Base-by-base conservation (phyloP, 2,329 filamentous ascomycete genomes). In the Dothidotthia symphoricarpi region DNA sequence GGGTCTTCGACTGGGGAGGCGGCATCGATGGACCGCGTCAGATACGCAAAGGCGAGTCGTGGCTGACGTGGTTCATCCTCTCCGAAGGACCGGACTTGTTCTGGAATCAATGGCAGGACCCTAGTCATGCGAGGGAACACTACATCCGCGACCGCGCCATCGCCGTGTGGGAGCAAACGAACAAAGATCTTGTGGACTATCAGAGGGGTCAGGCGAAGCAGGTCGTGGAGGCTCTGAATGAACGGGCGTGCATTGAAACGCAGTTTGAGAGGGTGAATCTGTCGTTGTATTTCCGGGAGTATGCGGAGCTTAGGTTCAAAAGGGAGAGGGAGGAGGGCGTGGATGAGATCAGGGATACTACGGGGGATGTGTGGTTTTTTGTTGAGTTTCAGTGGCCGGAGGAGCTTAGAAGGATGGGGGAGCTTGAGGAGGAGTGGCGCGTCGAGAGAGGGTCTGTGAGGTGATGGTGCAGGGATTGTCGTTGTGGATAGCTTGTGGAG, bases 51-150 rank as follows among this genome's bases (percentile, higher is more conserved):
- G 59, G 59, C 10, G 50, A 55, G 24, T 57, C 55, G 6, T 64
- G 60, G 60, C 34, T 64, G 34, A 53, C 59, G 3, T 66, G 59
- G 59, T 64, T 57, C 33, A 42, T 64, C 4, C 45, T 66, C 24
- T 38, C 53, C 11, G 52, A 63, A 45, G 61, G 61, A 1, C 57
- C 57, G 1, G 45, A 53, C 17, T 38, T 63, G 3, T 66, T 63
- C 36, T 61, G 58, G 57, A 38, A 56, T 11, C 58, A 64, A 28
- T 64, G 61, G 59, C 60, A 22, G 58, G 54, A 40, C 30, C 6
- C 31, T 60, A 4, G 19, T 34, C 44, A 25, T 32, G 36, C 12
- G 40, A 9, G 9, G 5, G 5, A 22, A 33, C 48, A 60, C 35
- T 49, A 61, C 41, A 60, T 63, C 24, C 57, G 59, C 19, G 53